Base-by-base conservation (phyloP, 345 rosid genomes). In the Punica granatum region DNA sequence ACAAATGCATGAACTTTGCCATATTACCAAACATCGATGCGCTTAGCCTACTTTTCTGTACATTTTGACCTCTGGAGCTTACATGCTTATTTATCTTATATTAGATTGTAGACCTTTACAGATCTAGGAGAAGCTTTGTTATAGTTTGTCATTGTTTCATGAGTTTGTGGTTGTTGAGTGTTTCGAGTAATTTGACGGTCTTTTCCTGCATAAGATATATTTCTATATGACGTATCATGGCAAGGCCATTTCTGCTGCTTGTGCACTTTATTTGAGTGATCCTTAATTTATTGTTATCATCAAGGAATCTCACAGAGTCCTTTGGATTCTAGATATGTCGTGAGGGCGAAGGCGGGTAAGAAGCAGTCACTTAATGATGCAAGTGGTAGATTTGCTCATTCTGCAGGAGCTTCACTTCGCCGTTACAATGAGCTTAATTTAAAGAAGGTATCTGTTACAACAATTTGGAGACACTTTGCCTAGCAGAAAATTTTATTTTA, bases 291-390 rank as follows among this genome's bases (percentile, higher is more conserved):
- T 64, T 49, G 16, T 3, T 72, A 13, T 46, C 33, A 66, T 9
- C 0, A 36, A 41, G 36, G 32, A 32, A 26, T 26, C 34, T 28
- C 19, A 56, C 18, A 30, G 9, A 39, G 11, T 65, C 69, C 58
- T 34, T 48, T 8, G 18, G 32, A 70, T 37, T 79, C 65, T 76
- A 94, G 99, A 79, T 94, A 94, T 53, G 96, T 91, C 33, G 96
- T 94, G 70, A 85, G 99, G 84, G 98, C 97, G 68, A 94, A 85
- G 91, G 95, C 99, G 70, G 99, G 99, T 44, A 91, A 84, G 78
- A 91, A 86, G 60, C 99, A 94, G 86, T 91, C 99, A 54, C 79
- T 91, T 8, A 94, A 94, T 79, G 96, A 94, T 79, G 95, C 78
- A 72, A 70, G 81, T 69, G 99, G 98, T 71, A 88, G 85, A 78